phyloP scores from a whole-genome alignment of 805 yeast species.

The Saccharomycopsis babjevae region DNA sequence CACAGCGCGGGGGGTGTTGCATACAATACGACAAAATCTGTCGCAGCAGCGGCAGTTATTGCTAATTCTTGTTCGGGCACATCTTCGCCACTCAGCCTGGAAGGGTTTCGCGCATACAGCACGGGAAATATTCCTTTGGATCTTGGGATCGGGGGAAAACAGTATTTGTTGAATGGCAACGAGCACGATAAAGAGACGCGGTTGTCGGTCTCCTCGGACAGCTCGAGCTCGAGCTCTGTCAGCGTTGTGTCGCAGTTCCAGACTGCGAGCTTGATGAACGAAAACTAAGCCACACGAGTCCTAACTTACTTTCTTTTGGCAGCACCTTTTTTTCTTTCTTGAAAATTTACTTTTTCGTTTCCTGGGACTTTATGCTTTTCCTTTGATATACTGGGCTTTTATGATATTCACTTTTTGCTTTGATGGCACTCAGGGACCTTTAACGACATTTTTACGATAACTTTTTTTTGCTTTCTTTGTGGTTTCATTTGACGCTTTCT shows the following conservation, averaged over 20 bases:
- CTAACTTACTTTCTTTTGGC: too few relatives aligned
- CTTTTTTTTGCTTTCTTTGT: too few relatives aligned
- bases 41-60: background rate
- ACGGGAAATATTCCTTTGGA: background rate
- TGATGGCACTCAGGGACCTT: too few relatives aligned
- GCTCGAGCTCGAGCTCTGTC: background rate
- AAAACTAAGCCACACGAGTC: background rate
- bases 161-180: background rate
- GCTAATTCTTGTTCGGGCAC: background rate
- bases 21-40: background rate
- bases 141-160: background rate
- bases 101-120: background rate
- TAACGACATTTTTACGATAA: too few relatives aligned
- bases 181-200: background rate
- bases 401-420: too few relatives aligned
- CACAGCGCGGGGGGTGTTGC: background rate
- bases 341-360: too few relatives aligned
- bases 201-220: conserved; percentile 1
- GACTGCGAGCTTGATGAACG: background rate
- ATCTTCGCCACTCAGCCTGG: background rate
- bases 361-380: too few relatives aligned
- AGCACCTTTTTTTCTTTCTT: too few relatives aligned
- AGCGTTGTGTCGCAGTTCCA: conserved; percentile 2
- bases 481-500: too few relatives aligned
- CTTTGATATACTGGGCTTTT: too few relatives aligned